Evolutionary conservation across 768 basidiomycete species (phyloP).

Genomic region (Panaeolus cyanescens): DNA sequence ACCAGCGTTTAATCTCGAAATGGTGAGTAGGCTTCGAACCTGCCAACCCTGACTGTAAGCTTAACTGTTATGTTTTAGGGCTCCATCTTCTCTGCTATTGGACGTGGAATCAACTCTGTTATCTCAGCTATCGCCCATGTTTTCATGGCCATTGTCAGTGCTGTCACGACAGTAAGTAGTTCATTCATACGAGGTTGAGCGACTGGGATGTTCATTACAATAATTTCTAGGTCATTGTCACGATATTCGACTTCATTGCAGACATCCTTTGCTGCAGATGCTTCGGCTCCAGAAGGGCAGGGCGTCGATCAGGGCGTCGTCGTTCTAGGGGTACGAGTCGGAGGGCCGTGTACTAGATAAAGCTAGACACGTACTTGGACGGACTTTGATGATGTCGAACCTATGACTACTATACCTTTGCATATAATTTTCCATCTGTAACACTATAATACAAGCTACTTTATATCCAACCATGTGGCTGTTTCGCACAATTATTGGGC

Average conservation of each 20-base stretch:
- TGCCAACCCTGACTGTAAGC: background rate
- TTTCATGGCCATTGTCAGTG: constrained; percentile 60
- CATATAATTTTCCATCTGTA: too few relatives aligned
- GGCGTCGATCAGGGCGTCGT: constrained; percentile 20
- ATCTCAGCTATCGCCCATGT: constrained; percentile 62
- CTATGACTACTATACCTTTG: too few relatives aligned
- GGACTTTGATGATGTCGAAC: too few relatives aligned
- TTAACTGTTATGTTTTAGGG: constrained; percentile 40
- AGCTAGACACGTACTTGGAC: too few relatives aligned
- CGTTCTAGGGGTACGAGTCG: constrained; percentile 8
- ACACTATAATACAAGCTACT: too few relatives aligned
- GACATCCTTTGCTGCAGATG: constrained; percentile 58
- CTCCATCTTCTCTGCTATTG: constrained; percentile 67
- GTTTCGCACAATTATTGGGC: too few relatives aligned
- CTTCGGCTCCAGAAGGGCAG: constrained; percentile 36
- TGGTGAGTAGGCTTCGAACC: background rate
- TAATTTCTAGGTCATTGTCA: constrained; percentile 55
- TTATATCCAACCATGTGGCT: too few relatives aligned
- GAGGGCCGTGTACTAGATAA: background rate
- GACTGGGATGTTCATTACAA: background rate
- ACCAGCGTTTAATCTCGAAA: too few relatives aligned
- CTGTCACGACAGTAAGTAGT: constrained; percentile 59
- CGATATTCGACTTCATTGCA: constrained; percentile 62
- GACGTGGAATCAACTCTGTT: constrained; percentile 56
- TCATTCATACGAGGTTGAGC: background rate